These are phyloP conservation scores for Vitis hybrid DNA, from an alignment of 177 flowering plant genomes.

Conservation along the genomic window DNA sequence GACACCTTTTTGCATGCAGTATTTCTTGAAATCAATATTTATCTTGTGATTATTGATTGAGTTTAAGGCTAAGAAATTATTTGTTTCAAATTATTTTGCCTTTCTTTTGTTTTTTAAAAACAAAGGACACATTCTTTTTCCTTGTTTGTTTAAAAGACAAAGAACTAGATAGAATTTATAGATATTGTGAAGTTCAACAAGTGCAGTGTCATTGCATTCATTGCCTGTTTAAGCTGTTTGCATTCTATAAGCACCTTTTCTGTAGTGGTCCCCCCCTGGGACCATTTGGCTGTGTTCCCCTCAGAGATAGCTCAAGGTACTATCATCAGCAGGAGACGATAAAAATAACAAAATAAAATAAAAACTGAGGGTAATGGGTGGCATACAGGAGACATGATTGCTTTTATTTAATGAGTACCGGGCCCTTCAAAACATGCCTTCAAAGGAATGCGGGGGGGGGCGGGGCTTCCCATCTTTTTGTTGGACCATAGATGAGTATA, in stretches of 20 bases:
- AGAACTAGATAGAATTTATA: background rate
- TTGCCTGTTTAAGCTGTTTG: conserved; percentile 4
- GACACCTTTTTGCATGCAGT: too few species aligned
- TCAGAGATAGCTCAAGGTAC: conserved; percentile 8
- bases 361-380: conserved; percentile 16
- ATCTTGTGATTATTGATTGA: too few species aligned
- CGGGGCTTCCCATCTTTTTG: background rate
- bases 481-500: background rate
- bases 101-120: background rate
- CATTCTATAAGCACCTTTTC: background rate
- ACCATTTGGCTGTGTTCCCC: conserved; percentile 24
- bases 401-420: conserved; percentile 13
- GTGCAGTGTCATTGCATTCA: background rate
- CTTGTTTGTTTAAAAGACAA: background rate
- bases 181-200: background rate
- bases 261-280: conserved; percentile 23
- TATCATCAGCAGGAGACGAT: conserved; percentile 6
- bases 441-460: conserved; percentile 5
- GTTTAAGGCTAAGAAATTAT: background rate
- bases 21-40: too few species aligned
- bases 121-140: too few species aligned
- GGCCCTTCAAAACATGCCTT: conserved; percentile 18
- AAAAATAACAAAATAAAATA: conserved; percentile 8
- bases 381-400: conserved; percentile 21
- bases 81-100: background rate